Percentiles rank a stretch among this genome's conserved stretches.
phyloP scores from a whole-genome alignment of 2,329 filamentous ascomycete genomes.

The Cladosporium phlei region DNA sequence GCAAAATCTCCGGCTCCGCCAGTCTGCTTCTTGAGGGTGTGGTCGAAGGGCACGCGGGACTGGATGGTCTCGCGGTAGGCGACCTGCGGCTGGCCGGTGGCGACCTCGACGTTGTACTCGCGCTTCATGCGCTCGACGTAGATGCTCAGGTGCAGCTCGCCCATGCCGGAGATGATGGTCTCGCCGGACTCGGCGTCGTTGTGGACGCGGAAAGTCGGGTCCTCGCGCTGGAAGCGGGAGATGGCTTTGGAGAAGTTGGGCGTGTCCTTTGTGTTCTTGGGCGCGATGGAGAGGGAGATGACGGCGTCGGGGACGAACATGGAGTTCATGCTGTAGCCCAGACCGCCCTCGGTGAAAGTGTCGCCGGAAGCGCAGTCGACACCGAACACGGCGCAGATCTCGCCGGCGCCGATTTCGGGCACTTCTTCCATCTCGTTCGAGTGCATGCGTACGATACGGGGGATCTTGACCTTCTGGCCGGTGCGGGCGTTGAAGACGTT shows the following conservation, averaged over 20 bases:
- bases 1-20: conserved; percentile 95
- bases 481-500: conserved; percentile 91
- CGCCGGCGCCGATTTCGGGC: conserved; percentile 83
- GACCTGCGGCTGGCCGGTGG: conserved; percentile 93
- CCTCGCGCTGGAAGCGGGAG: conserved; percentile 96
- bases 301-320: conserved; percentile 98
- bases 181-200: conserved; percentile 90
- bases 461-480: conserved; percentile 93
- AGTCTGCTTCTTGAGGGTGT: conserved; percentile 88
- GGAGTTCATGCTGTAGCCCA: conserved; percentile 93
- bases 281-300: conserved; percentile 95
- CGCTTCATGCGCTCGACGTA: conserved; percentile 95
- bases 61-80: conserved; percentile 94
- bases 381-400: conserved; percentile 97
- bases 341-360: conserved; percentile 89
- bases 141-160: conserved; percentile 92
- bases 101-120: conserved; percentile 93
- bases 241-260: conserved; percentile 98
- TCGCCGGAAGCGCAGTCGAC: conserved; percentile 97
- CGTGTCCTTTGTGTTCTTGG: conserved; percentile 85
- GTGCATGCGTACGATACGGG: conserved; percentile 98
- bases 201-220: conserved; percentile 92
- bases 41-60: conserved; percentile 77
- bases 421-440: conserved; percentile 99
- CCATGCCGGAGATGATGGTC: conserved; percentile 98